Conservation (phyloP, 192 early-diverging fungal genomes). For the Linnemannia elongata region DNA sequence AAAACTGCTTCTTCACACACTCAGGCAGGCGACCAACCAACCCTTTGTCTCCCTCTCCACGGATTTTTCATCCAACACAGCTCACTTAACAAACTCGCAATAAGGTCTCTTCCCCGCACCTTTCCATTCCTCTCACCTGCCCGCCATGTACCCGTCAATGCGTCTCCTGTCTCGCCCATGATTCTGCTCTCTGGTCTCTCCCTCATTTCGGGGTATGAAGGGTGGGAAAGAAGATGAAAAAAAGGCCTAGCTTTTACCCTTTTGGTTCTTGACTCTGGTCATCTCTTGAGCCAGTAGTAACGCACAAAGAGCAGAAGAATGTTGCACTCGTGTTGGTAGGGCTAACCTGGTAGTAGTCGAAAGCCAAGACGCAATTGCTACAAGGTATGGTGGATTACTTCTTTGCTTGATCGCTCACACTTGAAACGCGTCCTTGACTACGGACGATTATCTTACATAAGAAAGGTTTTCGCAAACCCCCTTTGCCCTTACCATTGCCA, state of each 20-base stretch:
- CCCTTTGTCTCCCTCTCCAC: not conserved
- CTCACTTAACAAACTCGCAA: not conserved
- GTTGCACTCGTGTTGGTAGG: not conserved
- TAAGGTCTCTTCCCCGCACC: slow-evolving; percentile 32
- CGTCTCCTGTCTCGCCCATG: not conserved
- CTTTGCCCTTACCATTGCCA: not conserved
- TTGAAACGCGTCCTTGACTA: not conserved
- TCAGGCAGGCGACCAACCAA: not conserved
- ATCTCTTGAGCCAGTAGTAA: no score
- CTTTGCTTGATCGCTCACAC: not conserved
- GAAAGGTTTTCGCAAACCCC: not conserved
- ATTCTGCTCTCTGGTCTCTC: not conserved
- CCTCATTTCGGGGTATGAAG: slow-evolving; percentile 4
- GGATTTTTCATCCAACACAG: not conserved
- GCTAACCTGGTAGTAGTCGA: not conserved
- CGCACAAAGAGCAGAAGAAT: no score
- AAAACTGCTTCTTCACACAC: not conserved
- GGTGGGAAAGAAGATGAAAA: not conserved
- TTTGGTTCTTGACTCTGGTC: not conserved
- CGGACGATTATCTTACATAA: not conserved
- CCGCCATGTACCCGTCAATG: not conserved
- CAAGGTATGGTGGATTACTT: not conserved
- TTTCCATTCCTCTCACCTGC: not conserved
- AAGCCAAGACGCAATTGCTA: not conserved
- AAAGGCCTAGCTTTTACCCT: not conserved